These are phyloP conservation scores for Claviceps purpurea DNA, from an alignment of 2,329 filamentous ascomycete genomes.

Conservation along the genomic window DNA sequence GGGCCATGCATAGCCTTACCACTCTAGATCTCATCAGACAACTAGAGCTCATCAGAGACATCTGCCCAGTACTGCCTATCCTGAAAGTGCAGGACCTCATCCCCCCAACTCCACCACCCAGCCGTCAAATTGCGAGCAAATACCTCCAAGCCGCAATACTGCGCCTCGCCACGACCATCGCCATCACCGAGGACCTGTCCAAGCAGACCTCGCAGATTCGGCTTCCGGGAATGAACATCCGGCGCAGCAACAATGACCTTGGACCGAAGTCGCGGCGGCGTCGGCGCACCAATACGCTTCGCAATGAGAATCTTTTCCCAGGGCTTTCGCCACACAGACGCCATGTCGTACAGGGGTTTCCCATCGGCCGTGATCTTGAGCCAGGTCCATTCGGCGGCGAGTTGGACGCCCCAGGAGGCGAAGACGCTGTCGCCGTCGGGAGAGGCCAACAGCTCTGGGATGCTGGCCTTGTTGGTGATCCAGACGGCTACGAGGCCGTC, in stretches of 20 bases:
- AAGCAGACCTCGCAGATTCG: constrained; percentile 51
- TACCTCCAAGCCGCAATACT: constrained; percentile 53
- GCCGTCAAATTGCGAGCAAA: constrained; percentile 63
- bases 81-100: constrained; percentile 61
- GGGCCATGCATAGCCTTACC: no score
- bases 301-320: constrained; percentile 63
- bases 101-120: constrained; percentile 69
- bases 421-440: constrained; percentile 45
- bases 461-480: constrained; percentile 60
- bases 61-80: constrained; percentile 35
- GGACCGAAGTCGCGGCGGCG: constrained; percentile 13
- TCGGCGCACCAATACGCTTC: constrained; percentile 22
- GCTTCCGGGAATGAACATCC: constrained; percentile 68
- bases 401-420: constrained; percentile 49
- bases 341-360: constrained; percentile 48
- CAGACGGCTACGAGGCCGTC: constrained; percentile 55
- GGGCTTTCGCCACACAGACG: constrained; percentile 55
- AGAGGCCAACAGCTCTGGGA: constrained; percentile 39
- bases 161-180: constrained; percentile 3
- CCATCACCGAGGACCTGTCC: constrained; percentile 33
- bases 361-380: constrained; percentile 56
- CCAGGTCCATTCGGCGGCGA: constrained; percentile 65
- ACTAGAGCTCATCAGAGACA: not conserved
- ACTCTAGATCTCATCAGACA: no score
- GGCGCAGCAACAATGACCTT: constrained; percentile 57